phyloP scores from a whole-genome alignment of 306 rosid species.

The Cucurbita ficifolia region DNA sequence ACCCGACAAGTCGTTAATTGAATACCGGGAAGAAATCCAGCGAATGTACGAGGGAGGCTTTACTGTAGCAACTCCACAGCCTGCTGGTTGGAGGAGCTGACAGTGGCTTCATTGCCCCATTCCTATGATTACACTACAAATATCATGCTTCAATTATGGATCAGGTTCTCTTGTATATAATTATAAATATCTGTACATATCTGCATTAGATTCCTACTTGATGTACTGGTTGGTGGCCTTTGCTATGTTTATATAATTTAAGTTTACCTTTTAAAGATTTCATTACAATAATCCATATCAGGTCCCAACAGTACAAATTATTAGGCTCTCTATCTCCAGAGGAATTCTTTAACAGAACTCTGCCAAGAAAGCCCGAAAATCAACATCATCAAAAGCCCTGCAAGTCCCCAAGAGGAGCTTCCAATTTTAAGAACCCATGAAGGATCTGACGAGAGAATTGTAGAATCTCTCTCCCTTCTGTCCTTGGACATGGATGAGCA shows the following conservation, averaged over 20 bases:
- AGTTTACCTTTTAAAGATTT: background rate
- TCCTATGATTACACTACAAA: background rate
- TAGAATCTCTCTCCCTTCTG: conserved; percentile 9
- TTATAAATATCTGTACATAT: conserved; percentile 30
- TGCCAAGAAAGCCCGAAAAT: conserved; percentile 66
- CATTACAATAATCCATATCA: background rate
- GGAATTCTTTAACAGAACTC: conserved; percentile 44
- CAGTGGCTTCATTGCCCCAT: conserved; percentile 1
- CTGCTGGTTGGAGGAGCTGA: conserved; percentile 50
- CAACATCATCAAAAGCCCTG: conserved; percentile 46
- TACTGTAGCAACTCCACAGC: conserved; percentile 30
- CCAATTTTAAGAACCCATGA: conserved; percentile 72
- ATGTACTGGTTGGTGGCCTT: background rate
- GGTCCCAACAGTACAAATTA: background rate
- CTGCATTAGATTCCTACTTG: background rate
- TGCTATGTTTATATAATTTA: background rate
- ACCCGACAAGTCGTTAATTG: conserved; percentile 56
- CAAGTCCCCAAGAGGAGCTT: conserved; percentile 69
- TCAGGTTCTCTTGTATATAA: conserved; percentile 19
- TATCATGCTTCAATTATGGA: background rate
- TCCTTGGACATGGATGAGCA: conserved; percentile 5
- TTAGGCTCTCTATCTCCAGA: conserved; percentile 43
- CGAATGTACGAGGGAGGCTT: conserved; percentile 76
- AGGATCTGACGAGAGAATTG: conserved; percentile 41
- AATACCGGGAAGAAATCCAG: conserved; percentile 88